Percentiles rank a stretch among this genome's conserved stretches.
Evolutionary conservation across 2,329 filamentous ascomycete species (phyloP).

Genomic region (Fusarium xyrophilum): DNA sequence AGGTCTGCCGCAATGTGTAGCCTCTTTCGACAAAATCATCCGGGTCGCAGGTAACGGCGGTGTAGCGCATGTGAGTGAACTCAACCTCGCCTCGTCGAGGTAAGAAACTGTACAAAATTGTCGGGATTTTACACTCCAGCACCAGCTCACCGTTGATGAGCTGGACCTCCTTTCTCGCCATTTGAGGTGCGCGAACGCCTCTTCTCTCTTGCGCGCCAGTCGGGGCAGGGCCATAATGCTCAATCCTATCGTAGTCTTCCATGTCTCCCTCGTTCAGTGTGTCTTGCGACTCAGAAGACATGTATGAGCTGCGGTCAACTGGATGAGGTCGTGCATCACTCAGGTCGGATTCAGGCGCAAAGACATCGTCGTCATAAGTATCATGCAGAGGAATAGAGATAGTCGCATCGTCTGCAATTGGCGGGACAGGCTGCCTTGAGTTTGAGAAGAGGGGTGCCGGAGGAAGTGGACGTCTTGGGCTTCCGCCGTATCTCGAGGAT

Average conservation of each 20-base stretch:
- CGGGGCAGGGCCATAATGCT: slow-evolving; percentile 88
- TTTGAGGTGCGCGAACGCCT: slow-evolving; percentile 85
- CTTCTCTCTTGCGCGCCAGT: slow-evolving; percentile 85
- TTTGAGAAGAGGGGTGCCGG: slow-evolving; percentile 83
- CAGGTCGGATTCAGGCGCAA: slow-evolving; percentile 67
- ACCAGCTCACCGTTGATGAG: slow-evolving; percentile 98
- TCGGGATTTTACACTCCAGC: slow-evolving; percentile 98
- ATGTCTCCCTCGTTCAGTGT: slow-evolving; percentile 58
- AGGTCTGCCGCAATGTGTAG: slow-evolving; percentile 91
- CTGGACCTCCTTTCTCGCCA: slow-evolving; percentile 91
- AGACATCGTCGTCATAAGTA: slow-evolving; percentile 71
- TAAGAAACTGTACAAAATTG: slow-evolving; percentile 95
- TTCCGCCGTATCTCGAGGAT: slow-evolving; percentile 86
- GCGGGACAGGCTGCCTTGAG: slow-evolving; percentile 56
- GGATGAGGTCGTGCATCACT: slow-evolving; percentile 58
- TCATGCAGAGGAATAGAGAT: slow-evolving; percentile 74
- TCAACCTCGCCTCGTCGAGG: slow-evolving; percentile 91
- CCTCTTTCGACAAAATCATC: slow-evolving; percentile 89
- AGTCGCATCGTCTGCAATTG: slow-evolving; percentile 71
- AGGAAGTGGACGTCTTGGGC: slow-evolving; percentile 84
- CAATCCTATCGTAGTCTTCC: slow-evolving; percentile 63
- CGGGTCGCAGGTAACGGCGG: slow-evolving; percentile 96
- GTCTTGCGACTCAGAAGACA: slow-evolving; percentile 56
- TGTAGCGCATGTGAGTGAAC: slow-evolving; percentile 99
- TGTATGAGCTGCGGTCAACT: slow-evolving; percentile 65